phyloP scores from a whole-genome alignment of 805 yeast genomes.

The Blastobotrys peoriensis region DNA sequence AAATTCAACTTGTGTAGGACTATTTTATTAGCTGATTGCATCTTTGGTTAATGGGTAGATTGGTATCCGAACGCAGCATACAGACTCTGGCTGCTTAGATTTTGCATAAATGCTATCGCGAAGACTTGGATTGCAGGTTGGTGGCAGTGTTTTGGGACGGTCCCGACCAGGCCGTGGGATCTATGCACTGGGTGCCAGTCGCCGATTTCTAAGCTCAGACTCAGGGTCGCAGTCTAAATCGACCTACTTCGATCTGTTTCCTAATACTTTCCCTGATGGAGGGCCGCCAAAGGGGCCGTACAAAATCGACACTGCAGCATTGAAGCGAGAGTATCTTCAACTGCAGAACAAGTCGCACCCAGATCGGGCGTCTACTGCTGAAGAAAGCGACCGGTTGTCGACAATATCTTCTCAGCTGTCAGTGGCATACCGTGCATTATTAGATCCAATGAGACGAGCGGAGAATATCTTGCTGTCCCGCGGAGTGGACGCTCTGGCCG shows the following conservation, averaged over 20 bases:
- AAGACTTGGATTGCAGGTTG: no score
- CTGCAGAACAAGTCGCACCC: conserved; percentile 80
- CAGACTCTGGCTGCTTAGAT: no score
- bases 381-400: conserved; percentile 17
- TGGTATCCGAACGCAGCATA: no score
- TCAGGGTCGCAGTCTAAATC: no score
- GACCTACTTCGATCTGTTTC: conserved; percentile 63
- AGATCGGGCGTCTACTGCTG: conserved; percentile 43
- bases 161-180: no score
- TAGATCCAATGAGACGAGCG: conserved; percentile 65
- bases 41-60: no score
- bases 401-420: conserved; percentile 53
- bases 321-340: conserved; percentile 68
- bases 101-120: no score
- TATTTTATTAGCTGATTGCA: no score
- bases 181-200: no score
- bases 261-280: conserved; percentile 61
- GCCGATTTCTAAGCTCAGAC: no score
- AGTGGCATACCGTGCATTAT: conserved; percentile 67
- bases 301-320: conserved; percentile 43
- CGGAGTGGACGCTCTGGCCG: conserved; percentile 51
- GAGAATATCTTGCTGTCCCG: conserved; percentile 50
- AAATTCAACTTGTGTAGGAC: no score
- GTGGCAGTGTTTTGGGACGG: no score
- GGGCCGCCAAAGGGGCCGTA: conserved; percentile 61